Percentiles rank a stretch among this genome's conserved stretches.
These are phyloP conservation scores for Xerocomus minutiporus DNA, from an alignment of 1,284 basidiomycete species.

Conservation along the genomic window DNA sequence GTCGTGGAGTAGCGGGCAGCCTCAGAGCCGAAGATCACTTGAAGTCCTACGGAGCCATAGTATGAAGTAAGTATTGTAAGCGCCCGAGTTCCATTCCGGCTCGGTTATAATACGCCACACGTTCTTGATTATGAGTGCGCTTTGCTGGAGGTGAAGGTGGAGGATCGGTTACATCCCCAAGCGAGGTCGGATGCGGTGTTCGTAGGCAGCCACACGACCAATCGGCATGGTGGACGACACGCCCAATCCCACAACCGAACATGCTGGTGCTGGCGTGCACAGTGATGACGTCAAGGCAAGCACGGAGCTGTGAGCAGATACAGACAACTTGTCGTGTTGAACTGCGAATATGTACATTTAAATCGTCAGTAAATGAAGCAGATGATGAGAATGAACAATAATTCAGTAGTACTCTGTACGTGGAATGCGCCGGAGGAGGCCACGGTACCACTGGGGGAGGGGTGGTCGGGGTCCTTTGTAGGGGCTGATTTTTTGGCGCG, in stretches of 20 bases:
- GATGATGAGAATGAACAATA: neutral
- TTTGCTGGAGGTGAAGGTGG: no score
- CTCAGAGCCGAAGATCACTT: no score
- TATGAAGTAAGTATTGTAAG: no score
- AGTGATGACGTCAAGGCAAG: slow-evolving; percentile 2
- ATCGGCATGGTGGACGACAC: slow-evolving; percentile 1
- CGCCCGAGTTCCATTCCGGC: no score
- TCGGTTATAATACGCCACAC: neutral
- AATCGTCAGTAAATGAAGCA: neutral
- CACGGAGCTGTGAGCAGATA: neutral
- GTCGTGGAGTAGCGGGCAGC: no score
- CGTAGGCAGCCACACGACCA: neutral
- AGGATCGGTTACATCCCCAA: neutral
- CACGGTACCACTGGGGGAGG: slow-evolving; percentile 13
- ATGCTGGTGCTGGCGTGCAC: neutral
- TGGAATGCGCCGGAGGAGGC: neutral
- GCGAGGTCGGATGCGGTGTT: neutral
- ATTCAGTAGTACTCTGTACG: neutral
- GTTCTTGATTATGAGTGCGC: no score
- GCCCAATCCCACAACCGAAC: slow-evolving; percentile 2
- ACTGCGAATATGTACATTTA: neutral
- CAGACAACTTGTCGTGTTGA: neutral
- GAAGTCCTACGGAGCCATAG: no score
- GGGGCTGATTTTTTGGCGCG: slow-evolving; percentile 32
- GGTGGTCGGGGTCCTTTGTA: slow-evolving; percentile 27